Evolutionary conservation across 1,284 basidiomycete genomes (phyloP).

Genomic region (Rhodofomes roseus): DNA sequence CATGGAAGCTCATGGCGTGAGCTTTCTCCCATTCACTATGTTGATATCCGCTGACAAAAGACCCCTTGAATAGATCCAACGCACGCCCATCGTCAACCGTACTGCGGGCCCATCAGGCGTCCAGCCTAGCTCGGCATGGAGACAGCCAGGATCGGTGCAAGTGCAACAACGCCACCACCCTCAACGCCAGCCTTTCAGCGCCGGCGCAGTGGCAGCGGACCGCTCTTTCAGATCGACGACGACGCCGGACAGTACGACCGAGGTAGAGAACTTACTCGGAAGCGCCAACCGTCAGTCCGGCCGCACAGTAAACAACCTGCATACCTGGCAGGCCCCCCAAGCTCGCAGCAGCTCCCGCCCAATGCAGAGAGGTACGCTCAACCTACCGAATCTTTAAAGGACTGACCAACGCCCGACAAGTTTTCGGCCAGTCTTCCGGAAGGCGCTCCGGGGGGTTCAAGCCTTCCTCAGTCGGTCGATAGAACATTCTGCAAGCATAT

Average conservation of each 20-base stretch:
- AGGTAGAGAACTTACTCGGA: constrained; percentile 62
- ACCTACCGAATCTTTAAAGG: no score
- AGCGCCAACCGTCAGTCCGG: constrained; percentile 15
- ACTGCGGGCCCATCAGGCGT: constrained; percentile 26
- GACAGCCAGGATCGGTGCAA: constrained; percentile 24
- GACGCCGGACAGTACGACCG: constrained; percentile 56
- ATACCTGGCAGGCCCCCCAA: constrained; percentile 9
- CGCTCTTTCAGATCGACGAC: constrained; percentile 42
- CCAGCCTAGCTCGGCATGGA: constrained; percentile 17
- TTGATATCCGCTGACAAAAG: no score
- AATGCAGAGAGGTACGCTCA: constrained; percentile 7
- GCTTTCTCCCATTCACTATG: constrained; percentile 9
- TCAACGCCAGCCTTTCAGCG: constrained; percentile 45
- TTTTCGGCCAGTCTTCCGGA: constrained; percentile 17
- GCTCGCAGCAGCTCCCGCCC: constrained; percentile 1
- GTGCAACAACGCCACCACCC: constrained; percentile 22
- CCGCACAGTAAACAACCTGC: constrained; percentile 5
- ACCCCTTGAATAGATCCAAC: constrained; percentile 62
- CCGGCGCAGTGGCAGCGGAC: constrained; percentile 30
- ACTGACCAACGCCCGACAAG: constrained; percentile 4
- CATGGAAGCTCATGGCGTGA: constrained; percentile 68
- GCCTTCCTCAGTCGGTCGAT: constrained; percentile 18
- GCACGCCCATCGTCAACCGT: constrained; percentile 64
- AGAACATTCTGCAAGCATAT: neutral
- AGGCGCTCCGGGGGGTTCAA: constrained; percentile 25